Evolutionary conservation across 1,284 basidiomycete genomes (phyloP).

Genomic region (Cutaneotrichosporon spelunceum): DNA sequence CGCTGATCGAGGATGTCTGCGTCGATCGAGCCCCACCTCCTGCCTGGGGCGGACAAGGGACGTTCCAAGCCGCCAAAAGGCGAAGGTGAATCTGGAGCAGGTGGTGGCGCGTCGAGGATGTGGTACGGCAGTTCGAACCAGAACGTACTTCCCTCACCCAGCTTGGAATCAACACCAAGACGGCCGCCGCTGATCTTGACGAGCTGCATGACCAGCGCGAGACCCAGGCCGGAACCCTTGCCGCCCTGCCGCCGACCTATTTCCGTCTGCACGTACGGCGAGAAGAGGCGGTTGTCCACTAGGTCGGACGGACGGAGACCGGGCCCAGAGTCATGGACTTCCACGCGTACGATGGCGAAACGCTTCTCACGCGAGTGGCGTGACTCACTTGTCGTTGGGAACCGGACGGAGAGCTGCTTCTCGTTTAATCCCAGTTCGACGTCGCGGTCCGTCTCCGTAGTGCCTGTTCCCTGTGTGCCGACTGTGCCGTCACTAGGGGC

Average conservation of each 20-base stretch:
- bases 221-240: constrained; percentile 81
- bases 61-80: not conserved
- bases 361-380: constrained; percentile 2
- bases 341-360: constrained; percentile 63
- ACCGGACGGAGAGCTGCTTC: not conserved
- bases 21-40: not conserved
- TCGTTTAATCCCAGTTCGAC: not conserved
- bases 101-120: not conserved
- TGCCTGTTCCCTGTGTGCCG: not conserved
- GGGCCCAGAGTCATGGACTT: constrained; percentile 74
- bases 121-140: constrained; percentile 31
- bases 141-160: constrained; percentile 47
- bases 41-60: not conserved
- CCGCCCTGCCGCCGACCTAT: constrained; percentile 74
- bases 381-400: not conserved
- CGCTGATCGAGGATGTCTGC: not conserved
- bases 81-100: not conserved
- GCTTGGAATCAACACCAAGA: constrained; percentile 58
- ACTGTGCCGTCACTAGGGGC: not conserved
- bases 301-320: constrained; percentile 71
- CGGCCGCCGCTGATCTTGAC: constrained; percentile 77
- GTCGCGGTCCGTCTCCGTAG: not conserved
- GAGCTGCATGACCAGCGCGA: constrained; percentile 84
- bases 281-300: constrained; percentile 55
- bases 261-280: constrained; percentile 53